Evolutionary conservation across 1,139 yeast genomes (phyloP).

Genomic region (Lodderomyces jiufengensis): DNA sequence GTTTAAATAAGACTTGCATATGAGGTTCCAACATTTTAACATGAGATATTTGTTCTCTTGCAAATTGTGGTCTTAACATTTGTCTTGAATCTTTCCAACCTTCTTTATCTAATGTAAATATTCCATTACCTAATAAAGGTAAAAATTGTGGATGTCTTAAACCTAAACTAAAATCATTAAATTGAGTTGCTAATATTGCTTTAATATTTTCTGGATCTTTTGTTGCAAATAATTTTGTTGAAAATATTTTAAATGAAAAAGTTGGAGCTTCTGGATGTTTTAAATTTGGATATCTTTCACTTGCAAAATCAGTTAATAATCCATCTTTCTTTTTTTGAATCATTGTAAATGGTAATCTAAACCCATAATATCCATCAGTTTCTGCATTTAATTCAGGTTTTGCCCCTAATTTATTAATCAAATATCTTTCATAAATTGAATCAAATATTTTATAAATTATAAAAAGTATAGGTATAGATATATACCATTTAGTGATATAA

Average conservation of each 20-base stretch:
- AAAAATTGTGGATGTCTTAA: slow-evolving; percentile 39
- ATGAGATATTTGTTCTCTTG: slow-evolving; percentile 53
- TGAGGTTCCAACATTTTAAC: slow-evolving; percentile 48
- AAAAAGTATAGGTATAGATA: slow-evolving; percentile 8
- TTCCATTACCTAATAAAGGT: slow-evolving; percentile 54
- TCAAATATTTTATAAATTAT: slow-evolving; percentile 9
- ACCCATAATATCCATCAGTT: slow-evolving; percentile 23
- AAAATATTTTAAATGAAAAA: slow-evolving; percentile 19
- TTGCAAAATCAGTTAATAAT: slow-evolving; percentile 19
- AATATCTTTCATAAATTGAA: slow-evolving; percentile 6
- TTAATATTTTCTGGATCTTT: slow-evolving; percentile 39
- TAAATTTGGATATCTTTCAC: slow-evolving; percentile 14
- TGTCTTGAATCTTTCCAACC: slow-evolving; percentile 58
- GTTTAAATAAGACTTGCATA: slow-evolving; percentile 34
- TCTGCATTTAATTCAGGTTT: slow-evolving; percentile 12
- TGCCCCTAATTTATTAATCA: slow-evolving; percentile 19
- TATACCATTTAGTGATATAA: slow-evolving; percentile 13
- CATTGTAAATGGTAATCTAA: slow-evolving; percentile 16
- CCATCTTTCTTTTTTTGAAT: slow-evolving; percentile 23
- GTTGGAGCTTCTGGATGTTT: slow-evolving; percentile 16
- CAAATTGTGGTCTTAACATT: slow-evolving; percentile 57
- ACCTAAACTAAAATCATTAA: slow-evolving; percentile 52
- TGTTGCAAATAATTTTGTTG: slow-evolving; percentile 22
- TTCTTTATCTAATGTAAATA: slow-evolving; percentile 55
- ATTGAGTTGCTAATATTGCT: slow-evolving; percentile 42